Percentiles rank a stretch among this genome's conserved stretches.
phyloP scores from a whole-genome alignment of 1,139 yeast species.

The Hanseniaspora uvarum region DNA sequence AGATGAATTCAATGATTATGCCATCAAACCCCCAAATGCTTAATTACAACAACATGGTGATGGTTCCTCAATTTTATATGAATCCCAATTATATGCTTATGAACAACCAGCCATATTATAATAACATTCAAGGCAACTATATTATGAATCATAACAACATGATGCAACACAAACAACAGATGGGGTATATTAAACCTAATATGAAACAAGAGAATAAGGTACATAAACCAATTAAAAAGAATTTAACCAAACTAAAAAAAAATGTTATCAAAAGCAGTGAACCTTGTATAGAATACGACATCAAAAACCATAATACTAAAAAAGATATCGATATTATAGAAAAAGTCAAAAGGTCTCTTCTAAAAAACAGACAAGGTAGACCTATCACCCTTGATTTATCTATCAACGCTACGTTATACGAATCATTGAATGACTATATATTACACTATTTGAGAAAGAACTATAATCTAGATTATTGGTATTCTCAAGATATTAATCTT shows the following conservation, averaged over 20 bases:
- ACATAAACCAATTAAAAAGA: background rate
- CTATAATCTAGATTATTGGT: constrained; percentile 10
- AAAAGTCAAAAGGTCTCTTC: constrained; percentile 1
- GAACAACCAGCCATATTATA: background rate
- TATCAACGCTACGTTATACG: constrained; percentile 14
- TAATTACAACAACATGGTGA: background rate
- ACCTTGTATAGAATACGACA: background rate
- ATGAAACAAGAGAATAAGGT: background rate
- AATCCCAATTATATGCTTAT: background rate
- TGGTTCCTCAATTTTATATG: constrained; percentile 3
- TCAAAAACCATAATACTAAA: background rate
- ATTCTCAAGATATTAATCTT: constrained; percentile 1
- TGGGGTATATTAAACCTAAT: background rate
- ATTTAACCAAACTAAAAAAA: background rate
- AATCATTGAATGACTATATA: constrained; percentile 16
- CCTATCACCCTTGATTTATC: constrained; percentile 16
- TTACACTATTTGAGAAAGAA: constrained; percentile 13
- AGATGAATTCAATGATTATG: background rate
- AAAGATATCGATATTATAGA: constrained; percentile 5
- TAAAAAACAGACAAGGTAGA: constrained; percentile 18
- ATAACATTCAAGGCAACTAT: background rate
- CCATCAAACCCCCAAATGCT: background rate
- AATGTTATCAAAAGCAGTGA: background rate
- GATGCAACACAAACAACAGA: background rate
- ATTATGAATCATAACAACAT: background rate